Conservation (phyloP, 371 early-diverging fungal genomes). For the Rhizopus arrhizus region DNA sequence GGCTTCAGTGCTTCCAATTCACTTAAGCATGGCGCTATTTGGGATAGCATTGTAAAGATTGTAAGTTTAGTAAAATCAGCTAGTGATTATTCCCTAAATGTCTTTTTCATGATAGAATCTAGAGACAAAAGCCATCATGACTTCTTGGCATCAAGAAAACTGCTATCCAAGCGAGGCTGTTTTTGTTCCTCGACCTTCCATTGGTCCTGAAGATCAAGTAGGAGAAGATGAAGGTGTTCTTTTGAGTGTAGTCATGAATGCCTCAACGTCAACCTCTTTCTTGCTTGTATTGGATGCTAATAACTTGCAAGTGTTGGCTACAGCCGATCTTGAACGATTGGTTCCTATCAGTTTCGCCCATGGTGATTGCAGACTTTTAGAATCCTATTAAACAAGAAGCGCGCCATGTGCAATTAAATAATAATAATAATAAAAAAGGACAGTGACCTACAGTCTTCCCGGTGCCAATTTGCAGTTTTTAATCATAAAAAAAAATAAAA, state of each 20-base stretch:
- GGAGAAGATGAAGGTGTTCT: constrained; percentile 78
- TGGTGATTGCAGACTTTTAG: constrained; percentile 33
- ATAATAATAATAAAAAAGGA: too few species aligned
- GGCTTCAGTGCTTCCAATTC: constrained; percentile 44
- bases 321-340: constrained; percentile 62
- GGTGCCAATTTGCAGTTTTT: too few species aligned
- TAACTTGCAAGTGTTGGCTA: constrained; percentile 63
- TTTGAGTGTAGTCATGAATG: constrained; percentile 73
- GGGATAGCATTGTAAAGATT: constrained; percentile 72
- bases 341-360: constrained; percentile 70
- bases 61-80: constrained; percentile 33
- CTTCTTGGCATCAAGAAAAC: constrained; percentile 55
- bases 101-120: constrained; percentile 30
- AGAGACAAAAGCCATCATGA: constrained; percentile 31
- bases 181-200: constrained; percentile 61
- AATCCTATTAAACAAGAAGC: background rate
- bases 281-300: constrained; percentile 72
- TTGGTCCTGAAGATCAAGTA: constrained; percentile 26
- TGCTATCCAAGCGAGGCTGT: constrained; percentile 80
- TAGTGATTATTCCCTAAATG: background rate
- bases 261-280: constrained; percentile 65
- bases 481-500: too few species aligned
- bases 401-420: background rate
- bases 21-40: constrained; percentile 53
- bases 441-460: too few species aligned